Evolutionary conservation across 1,139 yeast genomes (phyloP), one percentile per base, ranked within the genome.

Genomic region (Hemisphaericaspora xylanilytica): DNA sequence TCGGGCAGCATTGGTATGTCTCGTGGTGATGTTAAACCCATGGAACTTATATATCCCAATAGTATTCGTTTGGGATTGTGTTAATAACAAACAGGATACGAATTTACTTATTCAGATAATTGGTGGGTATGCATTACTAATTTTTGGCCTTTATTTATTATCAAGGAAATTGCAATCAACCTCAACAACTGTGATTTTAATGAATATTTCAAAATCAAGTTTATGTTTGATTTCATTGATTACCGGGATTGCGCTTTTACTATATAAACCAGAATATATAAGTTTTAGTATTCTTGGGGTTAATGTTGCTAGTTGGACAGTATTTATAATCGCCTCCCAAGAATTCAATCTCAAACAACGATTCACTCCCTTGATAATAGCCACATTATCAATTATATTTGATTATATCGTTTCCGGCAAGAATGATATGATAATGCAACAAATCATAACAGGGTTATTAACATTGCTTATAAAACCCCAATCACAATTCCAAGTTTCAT

Each of bases 11-110:
- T 56, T 56, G 36, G 38, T 64, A 10, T 49, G 46, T 22, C 45
- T 65, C 25, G 66, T 66, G 5, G 51, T 63, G 14, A 60, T 56
- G 39, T 42, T 61, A 41, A 56, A 61, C 42, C 57, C 50, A 12
- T 52, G 55, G 47, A 63, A 58, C 35, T 41, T 55, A 10, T 63
- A 61, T 45, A 58, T 67, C 2, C 44, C 56, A 13, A n/a, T n/a
- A n/a, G n/a, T 59, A 25, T 52, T 62, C 28, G 26, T 55, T 9
- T 42, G 49, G 21, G 67, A 64, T 37, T 30, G 52, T 10, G 49
- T 49, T 33, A 41, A 45, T 14, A 46, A 45, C 33, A 25, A 17
- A 7, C 31, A 28, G 4, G 32, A 35, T 5, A 29, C 26, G 29
- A 25, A 4, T 25, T 22, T 32, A 3, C 26, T 34, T 11, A 13